A percentile compares a stretch with the other conserved stretches of the same genome.
Evolutionary conservation across 257 asterid species (phyloP).

Genomic region (Capsicum chinense): DNA sequence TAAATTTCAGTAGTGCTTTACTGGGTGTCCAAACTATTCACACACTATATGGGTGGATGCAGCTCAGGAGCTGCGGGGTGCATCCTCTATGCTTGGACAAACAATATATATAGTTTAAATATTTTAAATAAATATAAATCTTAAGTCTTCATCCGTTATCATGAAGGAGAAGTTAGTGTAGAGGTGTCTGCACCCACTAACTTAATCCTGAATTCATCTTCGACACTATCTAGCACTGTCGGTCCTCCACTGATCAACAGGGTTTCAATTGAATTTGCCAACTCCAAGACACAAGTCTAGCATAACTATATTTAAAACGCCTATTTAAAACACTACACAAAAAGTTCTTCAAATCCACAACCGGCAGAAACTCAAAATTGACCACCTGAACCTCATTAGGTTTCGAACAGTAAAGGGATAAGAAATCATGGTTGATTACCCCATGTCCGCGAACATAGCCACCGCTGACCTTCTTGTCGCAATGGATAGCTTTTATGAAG

Average conservation of each 20-base stretch:
- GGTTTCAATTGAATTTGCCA: background rate
- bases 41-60: background rate
- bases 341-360: slow-evolving; percentile 15
- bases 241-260: background rate
- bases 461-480: slow-evolving; percentile 37
- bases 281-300: background rate
- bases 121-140: background rate
- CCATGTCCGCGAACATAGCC: slow-evolving; percentile 22
- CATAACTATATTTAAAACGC: background rate
- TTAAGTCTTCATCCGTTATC: background rate
- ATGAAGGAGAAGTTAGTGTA: background rate
- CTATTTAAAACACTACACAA: background rate
- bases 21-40: background rate
- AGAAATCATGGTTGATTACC: background rate
- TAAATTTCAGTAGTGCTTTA: background rate
- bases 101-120: background rate
- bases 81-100: background rate
- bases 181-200: background rate
- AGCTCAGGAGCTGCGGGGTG: background rate
- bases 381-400: background rate
- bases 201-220: background rate
- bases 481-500: slow-evolving; percentile 62
- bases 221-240: background rate
- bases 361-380: background rate
- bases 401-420: background rate